Evolutionary conservation across 1,139 yeast species (phyloP), one percentile per base, ranked within the genome.

Genomic region (Yamadazyma diospyri): DNA sequence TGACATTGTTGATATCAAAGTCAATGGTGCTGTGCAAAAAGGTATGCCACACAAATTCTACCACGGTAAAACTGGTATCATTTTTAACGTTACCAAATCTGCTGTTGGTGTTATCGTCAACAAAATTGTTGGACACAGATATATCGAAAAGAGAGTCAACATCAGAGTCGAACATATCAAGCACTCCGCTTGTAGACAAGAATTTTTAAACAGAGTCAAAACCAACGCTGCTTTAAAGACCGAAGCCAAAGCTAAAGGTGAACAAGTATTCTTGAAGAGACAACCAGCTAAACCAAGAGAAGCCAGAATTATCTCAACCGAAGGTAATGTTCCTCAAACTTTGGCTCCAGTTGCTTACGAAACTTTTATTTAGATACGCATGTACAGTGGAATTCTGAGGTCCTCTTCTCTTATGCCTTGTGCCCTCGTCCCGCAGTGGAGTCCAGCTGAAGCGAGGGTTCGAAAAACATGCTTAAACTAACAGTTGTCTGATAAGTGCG

Each of bases 31-130:
- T 57, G 79, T 89, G 78, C 97, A 92, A 73, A 88, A 89, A 83
- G 97, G 98, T 85, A 88, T 94, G 97, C 98, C 98, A 70, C 96
- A 87, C 88, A 94, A 94, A 81, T 89, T 80, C 84, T 92, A 92
- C 96, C 97, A 89, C 81, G 98, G 98, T 76, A 92, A 88, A 83
- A 92, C 98, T 54, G 98, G 98, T 82, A 87, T 89, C 57, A 82
- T 92, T 53, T 92, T 81, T 95, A 92, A 92, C 81, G 94, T 92
- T 55, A 92, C 98, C 83, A 92, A 86, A 81, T 75, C 95, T 47
- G 78, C 98, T 50, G 97, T 92, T 53, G 98, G 98, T 81, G 94
- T 92, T 58, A 86, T 92, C 64, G 73, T 92, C 68, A 84, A 92
- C 94, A 92, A 92, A 83, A 81, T 89, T 70, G 97, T 92, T 59